A percentile compares a stretch with the other conserved stretches of the same genome.
These are phyloP conservation scores for Colletotrichum limetticola DNA, from an alignment of 2,329 filamentous ascomycete species.

Conservation along the genomic window DNA sequence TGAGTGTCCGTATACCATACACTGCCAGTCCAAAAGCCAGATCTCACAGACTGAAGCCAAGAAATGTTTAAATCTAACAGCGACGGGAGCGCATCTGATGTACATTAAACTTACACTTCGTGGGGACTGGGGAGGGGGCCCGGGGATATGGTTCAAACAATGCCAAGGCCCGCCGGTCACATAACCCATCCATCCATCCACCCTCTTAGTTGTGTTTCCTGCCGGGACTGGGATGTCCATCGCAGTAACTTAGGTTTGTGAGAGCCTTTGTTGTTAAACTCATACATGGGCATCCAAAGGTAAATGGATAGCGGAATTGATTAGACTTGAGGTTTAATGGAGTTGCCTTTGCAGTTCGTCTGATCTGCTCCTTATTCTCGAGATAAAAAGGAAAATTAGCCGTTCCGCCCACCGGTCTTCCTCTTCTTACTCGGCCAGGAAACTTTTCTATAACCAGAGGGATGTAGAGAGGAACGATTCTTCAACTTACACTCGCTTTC, in stretches of 20 bases:
- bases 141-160: too few species aligned
- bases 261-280: background rate
- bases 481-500: background rate
- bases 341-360: background rate
- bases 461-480: too few species aligned
- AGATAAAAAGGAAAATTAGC: too few species aligned
- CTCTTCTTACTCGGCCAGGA: background rate
- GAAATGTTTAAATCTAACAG: too few species aligned
- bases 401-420: background rate
- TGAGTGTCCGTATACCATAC: too few species aligned
- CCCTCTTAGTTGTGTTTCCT: background rate
- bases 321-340: background rate
- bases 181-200: too few species aligned
- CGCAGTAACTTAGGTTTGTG: background rate
- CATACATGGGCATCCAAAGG: background rate
- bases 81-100: too few species aligned
- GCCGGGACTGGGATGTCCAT: background rate
- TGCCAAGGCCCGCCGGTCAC: too few species aligned
- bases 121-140: too few species aligned
- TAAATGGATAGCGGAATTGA: background rate
- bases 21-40: too few species aligned
- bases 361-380: background rate
- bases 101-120: too few species aligned
- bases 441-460: background rate
- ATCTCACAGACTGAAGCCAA: too few species aligned